Base-by-base conservation (phyloP, 1,139 yeast genomes). In the Hanseniaspora gamundiae region DNA sequence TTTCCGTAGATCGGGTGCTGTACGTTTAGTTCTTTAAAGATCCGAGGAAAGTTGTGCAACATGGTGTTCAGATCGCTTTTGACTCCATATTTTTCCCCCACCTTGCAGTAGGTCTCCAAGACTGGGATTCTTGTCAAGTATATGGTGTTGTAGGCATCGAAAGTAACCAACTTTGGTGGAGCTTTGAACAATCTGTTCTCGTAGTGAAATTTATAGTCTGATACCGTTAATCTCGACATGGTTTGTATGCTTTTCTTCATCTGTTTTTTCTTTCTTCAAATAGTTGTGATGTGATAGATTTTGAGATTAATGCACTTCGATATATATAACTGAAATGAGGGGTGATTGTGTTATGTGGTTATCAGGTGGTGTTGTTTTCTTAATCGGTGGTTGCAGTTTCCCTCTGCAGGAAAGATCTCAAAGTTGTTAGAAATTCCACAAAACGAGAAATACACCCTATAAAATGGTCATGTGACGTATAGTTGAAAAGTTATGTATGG, bases 91-190 rank as follows among this genome's bases (percentile, higher is more conserved):
- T 59, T 55, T 2, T 50, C 39, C 1, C 75, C 76, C 4, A 14
- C 19, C 16, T 9, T 6, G 11, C 22, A 17, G 30, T 26, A 21
- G 11, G 10, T 4, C 30, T 64, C 60, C 36, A 72, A 59, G 0
- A 80, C 71, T 0, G 82, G 74, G 20, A 60, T 61, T n/a, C 63
- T 65, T 1, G 86, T 82, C 0, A 72, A 64, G 55, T 78, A 79
- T 9, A 80, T 58, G 0, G 87, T 80, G 39, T 77, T 79, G 59
- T 78, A 80, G 0, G 79, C 80, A 60, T 80, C 88, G 48, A 80
- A 70, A 1, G 86, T 75, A 0, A 80, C 60, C 13, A 78, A 57
- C 35, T 64, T 65, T 2, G 84, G 83, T 36, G 60, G 39, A n/a
- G 14, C 39, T 13, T 14, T 21, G 29, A 22, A 36, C 2, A 36